A percentile compares a stretch with the other conserved stretches of the same genome.
phyloP scores from a whole-genome alignment of 2,329 filamentous ascomycete species.

The Dendryphion nanum region DNA sequence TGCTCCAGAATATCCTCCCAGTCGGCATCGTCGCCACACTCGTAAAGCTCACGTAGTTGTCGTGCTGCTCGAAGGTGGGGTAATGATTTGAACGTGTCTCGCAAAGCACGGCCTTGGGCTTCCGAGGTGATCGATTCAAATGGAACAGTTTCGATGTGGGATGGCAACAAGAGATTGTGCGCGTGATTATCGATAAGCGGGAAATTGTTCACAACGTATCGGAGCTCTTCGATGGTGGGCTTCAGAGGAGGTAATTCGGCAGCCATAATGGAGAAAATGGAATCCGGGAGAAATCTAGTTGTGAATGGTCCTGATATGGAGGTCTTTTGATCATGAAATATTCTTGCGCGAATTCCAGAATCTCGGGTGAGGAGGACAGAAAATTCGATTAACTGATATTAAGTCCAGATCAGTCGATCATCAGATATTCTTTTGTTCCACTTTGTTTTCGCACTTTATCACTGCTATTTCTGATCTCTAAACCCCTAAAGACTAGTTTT shows the following conservation, averaged over 20 bases:
- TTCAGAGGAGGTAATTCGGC: conserved; percentile 9
- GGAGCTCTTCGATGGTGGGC: conserved; percentile 31
- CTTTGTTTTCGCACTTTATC: too few relatives aligned
- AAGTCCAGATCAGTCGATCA: too few relatives aligned
- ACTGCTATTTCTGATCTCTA: too few relatives aligned
- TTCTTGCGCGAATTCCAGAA: too few relatives aligned
- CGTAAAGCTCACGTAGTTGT: conserved; percentile 65
- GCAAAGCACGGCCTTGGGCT: conserved; percentile 66
- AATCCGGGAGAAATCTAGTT: too few relatives aligned
- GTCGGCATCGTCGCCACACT: conserved; percentile 54
- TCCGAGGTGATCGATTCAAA: conserved; percentile 69
- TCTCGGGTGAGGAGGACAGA: too few relatives aligned
- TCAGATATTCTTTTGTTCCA: too few relatives aligned
- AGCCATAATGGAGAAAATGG: too few relatives aligned
- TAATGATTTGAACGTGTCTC: conserved; percentile 61
- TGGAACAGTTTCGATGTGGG: conserved; percentile 49
- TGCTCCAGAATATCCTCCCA: conserved; percentile 59
- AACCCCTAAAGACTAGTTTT: too few relatives aligned
- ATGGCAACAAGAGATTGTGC: conserved; percentile 63
- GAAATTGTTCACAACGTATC: conserved; percentile 33
- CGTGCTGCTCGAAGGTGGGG: conserved; percentile 68
- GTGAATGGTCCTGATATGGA: too few relatives aligned
- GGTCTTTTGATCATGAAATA: too few relatives aligned
- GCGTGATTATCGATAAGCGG: conserved; percentile 74
- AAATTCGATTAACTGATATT: too few relatives aligned